A percentile compares a stretch with the other conserved stretches of the same genome.
These are phyloP conservation scores for Leccinum rimulosum DNA, from an alignment of 768 basidiomycete genomes.

Conservation along the genomic window DNA sequence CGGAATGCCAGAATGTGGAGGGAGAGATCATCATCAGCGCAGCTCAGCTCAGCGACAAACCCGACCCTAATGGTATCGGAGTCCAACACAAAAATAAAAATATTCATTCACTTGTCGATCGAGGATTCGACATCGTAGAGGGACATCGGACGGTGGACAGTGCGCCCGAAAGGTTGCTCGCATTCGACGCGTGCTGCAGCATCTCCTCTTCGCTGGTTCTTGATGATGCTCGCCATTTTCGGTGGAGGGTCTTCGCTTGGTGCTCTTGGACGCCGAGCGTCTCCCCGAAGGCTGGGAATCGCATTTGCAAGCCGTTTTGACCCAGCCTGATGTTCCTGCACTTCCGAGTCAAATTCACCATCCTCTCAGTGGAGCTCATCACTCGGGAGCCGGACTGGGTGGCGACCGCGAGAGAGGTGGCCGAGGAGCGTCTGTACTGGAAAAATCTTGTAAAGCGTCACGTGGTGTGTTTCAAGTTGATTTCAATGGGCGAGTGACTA, in stretches of 20 bases:
- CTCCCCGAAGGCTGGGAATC: conserved; percentile 74
- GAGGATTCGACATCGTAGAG: conserved; percentile 73
- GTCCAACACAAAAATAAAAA: too few species aligned
- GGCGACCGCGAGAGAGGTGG: not conserved
- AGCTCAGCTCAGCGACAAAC: not conserved
- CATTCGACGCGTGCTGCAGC: conserved; percentile 76
- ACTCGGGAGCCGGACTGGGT: conserved; percentile 18
- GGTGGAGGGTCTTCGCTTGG: conserved; percentile 52
- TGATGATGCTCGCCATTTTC: conserved; percentile 65
- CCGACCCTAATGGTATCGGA: not conserved
- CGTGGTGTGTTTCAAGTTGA: not conserved
- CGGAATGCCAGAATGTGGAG: not conserved
- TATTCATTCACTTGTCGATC: conserved; percentile 62
- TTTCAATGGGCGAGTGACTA: not conserved
- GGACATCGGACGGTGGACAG: conserved; percentile 61
- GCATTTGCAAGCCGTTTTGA: conserved; percentile 49
- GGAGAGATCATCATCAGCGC: not conserved
- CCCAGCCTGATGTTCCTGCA: not conserved
- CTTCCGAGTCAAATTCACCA: too few species aligned
- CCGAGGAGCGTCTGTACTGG: not conserved
- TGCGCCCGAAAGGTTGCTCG: conserved; percentile 68
- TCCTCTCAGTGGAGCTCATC: too few species aligned
- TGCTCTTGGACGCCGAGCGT: conserved; percentile 61
- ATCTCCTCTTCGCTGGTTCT: conserved; percentile 48
- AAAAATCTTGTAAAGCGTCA: not conserved